Conservation (phyloP, 805 yeast genomes). For the Metschnikowia vanudenii region DNA sequence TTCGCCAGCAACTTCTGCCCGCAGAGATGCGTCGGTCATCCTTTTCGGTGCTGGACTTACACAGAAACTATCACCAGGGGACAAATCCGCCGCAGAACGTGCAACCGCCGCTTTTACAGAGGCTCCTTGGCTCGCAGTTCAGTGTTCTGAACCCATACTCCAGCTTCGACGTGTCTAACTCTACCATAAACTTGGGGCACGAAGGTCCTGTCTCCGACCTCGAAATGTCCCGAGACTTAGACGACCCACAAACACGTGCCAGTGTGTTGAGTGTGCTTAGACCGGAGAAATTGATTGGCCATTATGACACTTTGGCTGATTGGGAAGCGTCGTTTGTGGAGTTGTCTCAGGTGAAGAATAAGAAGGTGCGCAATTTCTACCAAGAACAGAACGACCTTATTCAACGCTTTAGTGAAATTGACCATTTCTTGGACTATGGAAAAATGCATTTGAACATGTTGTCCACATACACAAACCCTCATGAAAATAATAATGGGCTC, state of each 20-base stretch:
- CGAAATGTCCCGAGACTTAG: conserved; percentile 18
- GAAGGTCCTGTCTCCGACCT: conserved; percentile 8
- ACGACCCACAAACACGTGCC: conserved; percentile 25
- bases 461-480: conserved; percentile 45
- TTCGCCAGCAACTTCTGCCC: conserved; percentile 5
- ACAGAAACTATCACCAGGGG: conserved; percentile 7
- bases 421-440: conserved; percentile 66
- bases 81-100: background rate
- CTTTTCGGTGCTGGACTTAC: conserved; percentile 18
- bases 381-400: conserved; percentile 58
- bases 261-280: conserved; percentile 26
- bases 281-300: conserved; percentile 38
- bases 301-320: conserved; percentile 26
- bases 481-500: conserved; percentile 14
- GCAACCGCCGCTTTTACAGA: conserved; percentile 27
- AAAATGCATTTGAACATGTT: conserved; percentile 61
- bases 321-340: conserved; percentile 30
- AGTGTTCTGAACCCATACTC: conserved; percentile 33
- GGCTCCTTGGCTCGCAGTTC: conserved; percentile 28
- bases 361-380: conserved; percentile 45
- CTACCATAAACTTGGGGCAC: conserved; percentile 7
- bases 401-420: conserved; percentile 57
- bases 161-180: conserved; percentile 11
- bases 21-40: conserved; percentile 16
- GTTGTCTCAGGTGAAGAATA: conserved; percentile 22